Evolutionary conservation across 2,329 filamentous ascomycete genomes (phyloP).

Genomic region (Colletotrichum sp.): DNA sequence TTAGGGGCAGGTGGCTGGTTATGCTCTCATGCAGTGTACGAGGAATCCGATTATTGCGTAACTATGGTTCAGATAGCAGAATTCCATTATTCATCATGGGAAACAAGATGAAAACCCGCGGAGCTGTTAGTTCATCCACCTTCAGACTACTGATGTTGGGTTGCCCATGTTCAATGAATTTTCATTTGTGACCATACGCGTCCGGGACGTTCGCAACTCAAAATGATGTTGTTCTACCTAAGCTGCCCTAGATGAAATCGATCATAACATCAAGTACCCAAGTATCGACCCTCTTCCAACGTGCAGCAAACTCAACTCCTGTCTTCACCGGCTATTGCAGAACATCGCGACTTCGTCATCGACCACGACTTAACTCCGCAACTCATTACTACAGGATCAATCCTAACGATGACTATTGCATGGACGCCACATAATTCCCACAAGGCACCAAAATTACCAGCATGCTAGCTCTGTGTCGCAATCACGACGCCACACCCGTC

Average conservation of each 20-base stretch:
- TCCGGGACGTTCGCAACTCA: not conserved
- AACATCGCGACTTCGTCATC: not conserved
- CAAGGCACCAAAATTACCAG: not conserved
- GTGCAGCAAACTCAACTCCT: not conserved
- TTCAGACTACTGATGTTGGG: not conserved
- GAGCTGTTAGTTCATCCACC: not conserved
- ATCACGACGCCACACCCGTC: not conserved
- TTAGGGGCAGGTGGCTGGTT: not conserved
- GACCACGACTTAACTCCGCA: rapidly evolving
- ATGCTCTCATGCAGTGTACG: not conserved
- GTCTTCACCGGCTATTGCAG: rapidly evolving
- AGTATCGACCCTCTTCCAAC: not conserved
- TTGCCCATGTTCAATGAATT: not conserved
- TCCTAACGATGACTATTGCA: not conserved
- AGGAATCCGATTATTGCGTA: too few species aligned
- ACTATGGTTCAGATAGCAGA: too few species aligned
- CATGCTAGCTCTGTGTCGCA: not conserved
- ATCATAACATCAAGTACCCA: not conserved
- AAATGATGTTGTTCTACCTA: not conserved
- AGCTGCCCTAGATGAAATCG: not conserved
- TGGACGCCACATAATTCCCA: not conserved
- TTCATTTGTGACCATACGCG: not conserved
- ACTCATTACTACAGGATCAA: not conserved
- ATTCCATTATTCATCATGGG: too few species aligned
- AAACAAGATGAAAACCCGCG: not conserved